Evolutionary conservation across 2,329 filamentous ascomycete species (phyloP), one percentile per base, ranked within the genome.

Genomic region (Chaetomiaceae sp.): DNA sequence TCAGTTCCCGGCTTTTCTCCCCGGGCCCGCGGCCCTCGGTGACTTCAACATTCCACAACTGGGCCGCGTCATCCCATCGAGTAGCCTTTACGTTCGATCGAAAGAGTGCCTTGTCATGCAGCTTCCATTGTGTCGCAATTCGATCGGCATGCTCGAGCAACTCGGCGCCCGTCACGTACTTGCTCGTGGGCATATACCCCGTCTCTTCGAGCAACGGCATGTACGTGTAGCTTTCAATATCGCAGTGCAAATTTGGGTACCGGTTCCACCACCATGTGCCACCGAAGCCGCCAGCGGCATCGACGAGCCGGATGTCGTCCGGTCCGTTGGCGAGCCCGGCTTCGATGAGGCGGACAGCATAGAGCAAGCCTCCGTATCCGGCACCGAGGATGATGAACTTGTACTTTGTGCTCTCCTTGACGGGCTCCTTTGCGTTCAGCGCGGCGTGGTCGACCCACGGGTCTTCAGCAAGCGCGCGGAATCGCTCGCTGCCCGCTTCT

Each of bases 141-240:
- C 65, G 64, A 6, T 75, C 64, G 2, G 73, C 69, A 60, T 82
- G 72, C 32, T 68, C 63, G 0, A 73, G 71, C 16, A 82, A 67
- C 54, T 73, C 72, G 0, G 62, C 48, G 2, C 67, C 71, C 0
- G 65, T 41, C 0, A 64, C 62, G 43, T 73, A 73, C 38, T 67
- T 71, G 38, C 78, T 69, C 14, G 69, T 75, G 0, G 82, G 82
- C 63, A 83, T 74, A 60, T 81, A 83, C 0, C 75, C 75, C 1
- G 73, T 81, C 64, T 84, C 80, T 55, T 85, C 81, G 2, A 85
- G 71, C 11, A 82, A 65, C 3, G 81, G 80, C 66, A 84, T 65
- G 60, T 85, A 85, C n/a, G 74, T 70, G 58, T 79, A 82, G 47
- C 73, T 72, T 64, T 86, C 82, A 3, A 82, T 67, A 59, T 86